Percentiles rank a stretch among this genome's conserved stretches.
Conservation (phyloP, 371 early-diverging fungal genomes). For the Apophysomyces elegans region DNA sequence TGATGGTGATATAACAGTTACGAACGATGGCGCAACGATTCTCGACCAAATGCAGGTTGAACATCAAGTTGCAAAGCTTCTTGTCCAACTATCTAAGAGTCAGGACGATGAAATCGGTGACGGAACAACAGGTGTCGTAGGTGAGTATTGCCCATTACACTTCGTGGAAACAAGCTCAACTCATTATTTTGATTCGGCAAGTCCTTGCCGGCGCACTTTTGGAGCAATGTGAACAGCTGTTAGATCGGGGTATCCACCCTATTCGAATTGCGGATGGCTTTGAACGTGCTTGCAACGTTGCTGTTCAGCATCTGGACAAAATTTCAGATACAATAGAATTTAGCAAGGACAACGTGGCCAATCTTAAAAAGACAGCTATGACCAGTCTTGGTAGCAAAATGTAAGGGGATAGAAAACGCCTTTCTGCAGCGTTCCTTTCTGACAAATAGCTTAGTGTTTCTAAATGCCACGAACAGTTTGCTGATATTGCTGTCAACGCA, state of each 20-base stretch:
- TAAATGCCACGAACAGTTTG: constrained; percentile 95
- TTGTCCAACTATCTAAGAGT: constrained; percentile 96
- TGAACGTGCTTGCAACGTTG: constrained; percentile 92
- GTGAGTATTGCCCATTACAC: constrained; percentile 42
- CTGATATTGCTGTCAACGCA: constrained; percentile 97
- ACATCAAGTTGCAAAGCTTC: constrained; percentile 97
- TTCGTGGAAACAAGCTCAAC: no score
- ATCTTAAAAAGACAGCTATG: constrained; percentile 94
- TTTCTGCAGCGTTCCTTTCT: neutral
- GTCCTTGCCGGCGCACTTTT: constrained; percentile 98
- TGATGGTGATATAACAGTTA: constrained; percentile 98
- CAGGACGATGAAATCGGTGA: constrained; percentile 99
- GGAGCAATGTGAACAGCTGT: constrained; percentile 93
- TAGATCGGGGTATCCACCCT: constrained; percentile 98
- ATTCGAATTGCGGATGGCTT: constrained; percentile 98
- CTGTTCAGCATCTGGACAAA: constrained; percentile 85
- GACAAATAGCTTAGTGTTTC: constrained; percentile 68
- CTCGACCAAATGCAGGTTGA: constrained; percentile 98
- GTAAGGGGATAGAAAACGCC: constrained; percentile 41
- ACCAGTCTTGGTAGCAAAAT: constrained; percentile 98
- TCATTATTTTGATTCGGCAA: constrained; percentile 21
- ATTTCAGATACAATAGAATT: constrained; percentile 92
- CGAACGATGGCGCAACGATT: constrained; percentile 99
- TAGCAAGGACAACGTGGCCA: constrained; percentile 75
- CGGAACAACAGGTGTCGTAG: constrained; percentile 99